Base-by-base conservation (phyloP, 331 rosid genomes). In the Erythrophleum ivorense region DNA sequence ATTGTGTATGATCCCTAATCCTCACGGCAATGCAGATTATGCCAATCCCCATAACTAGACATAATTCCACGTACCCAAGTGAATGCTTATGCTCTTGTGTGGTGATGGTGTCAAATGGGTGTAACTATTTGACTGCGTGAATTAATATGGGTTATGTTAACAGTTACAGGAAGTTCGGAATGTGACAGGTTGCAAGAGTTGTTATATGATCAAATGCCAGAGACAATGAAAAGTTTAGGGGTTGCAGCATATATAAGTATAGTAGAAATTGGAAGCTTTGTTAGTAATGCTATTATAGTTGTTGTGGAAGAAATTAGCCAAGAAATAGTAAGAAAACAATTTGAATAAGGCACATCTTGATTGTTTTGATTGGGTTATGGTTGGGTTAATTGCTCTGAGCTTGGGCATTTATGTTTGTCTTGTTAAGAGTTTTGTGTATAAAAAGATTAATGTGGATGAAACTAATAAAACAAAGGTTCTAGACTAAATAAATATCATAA, bases 181-280 rank as follows among this genome's bases (percentile, higher is more conserved):
- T n/a, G n/a, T n/a, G n/a, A n/a, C n/a, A n/a, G 94, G 9, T 78
- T 89, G 1, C 94, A 91, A 76, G 90, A 87, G 19, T 21, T 89
- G 58, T 91, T 85, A 81, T 89, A 91, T 55, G 94, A 89, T 52
- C 91, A 91, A 57, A 83, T 91, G 90, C 92, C 91, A 0, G 88
- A 87, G 13, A 71, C 75, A 5, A 7, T 87, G 76, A 87, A 88
- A 33, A 88, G 94, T 60, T 41, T 88, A 0, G 94, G 94, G 6
- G 90, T 90, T 3, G 94, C 94, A 10, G 83, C 90, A 3, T 85
- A 80, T 55, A 67, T 89, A 21, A 84, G 92, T 80, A 80, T 82
- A 6, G 38, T 86, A 0, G 94, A 92, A 7, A 81, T 86, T 46
- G 91, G 92, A 29, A 84, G 89, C 76, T 91, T 91, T 74, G 48